phyloP scores from a whole-genome alignment of 495 filamentous ascomycete genomes.

The Aspergillus diversus region DNA sequence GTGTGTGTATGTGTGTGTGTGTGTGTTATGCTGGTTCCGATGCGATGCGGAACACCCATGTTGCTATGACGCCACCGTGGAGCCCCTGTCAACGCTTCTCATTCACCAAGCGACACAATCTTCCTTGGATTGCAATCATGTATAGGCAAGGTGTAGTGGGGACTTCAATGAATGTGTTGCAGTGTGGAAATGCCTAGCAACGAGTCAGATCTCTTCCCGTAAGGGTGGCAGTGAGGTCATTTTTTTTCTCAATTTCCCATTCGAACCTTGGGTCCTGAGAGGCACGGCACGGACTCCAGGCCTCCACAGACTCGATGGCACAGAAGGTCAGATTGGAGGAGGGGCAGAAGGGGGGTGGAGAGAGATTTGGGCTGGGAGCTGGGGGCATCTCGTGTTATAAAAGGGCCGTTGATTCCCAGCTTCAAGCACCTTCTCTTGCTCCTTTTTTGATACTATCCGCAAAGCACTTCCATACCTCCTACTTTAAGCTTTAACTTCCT shows the following conservation, averaged over 20 bases:
- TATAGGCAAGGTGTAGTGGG: background rate
- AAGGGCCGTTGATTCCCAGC: conserved; percentile 1
- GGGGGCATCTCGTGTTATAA: background rate
- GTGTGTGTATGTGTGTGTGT: background rate
- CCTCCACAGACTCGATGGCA: background rate
- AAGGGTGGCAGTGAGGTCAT: conserved; percentile 12
- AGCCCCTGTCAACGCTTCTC: conserved; percentile 1
- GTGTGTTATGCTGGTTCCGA: background rate
- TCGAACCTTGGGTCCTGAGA: conserved; percentile 17
- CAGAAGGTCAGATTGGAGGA: background rate
- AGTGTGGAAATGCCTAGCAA: background rate
- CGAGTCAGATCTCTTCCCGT: background rate
- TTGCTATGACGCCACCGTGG: conserved; percentile 17
- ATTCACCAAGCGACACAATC: conserved; percentile 2
- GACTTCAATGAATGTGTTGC: background rate
- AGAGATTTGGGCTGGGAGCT: background rate
- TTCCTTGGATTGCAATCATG: background rate
- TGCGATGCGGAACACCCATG: conserved; percentile 8
- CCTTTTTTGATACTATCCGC: background rate
- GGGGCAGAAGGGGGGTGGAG: background rate
- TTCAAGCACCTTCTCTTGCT: background rate
- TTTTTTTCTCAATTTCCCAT: background rate
- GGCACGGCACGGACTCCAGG: conserved; percentile 13
- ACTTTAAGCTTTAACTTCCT: background rate
- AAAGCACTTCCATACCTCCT: background rate